These are phyloP conservation scores for Fusarium metavorans DNA, from an alignment of 2,329 filamentous ascomycete species.

Conservation along the genomic window DNA sequence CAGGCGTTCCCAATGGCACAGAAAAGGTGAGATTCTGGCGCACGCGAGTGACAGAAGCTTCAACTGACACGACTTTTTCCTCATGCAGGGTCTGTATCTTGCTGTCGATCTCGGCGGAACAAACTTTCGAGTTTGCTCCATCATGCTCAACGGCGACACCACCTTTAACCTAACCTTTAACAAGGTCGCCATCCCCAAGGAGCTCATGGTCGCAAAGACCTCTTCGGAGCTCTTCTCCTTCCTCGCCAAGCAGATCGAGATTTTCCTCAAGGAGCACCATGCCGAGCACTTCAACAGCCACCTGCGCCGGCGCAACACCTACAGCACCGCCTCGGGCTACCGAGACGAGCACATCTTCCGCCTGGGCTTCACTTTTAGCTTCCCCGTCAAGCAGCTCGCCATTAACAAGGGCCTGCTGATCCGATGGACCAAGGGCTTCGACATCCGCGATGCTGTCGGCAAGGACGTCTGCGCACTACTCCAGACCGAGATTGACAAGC, in stretches of 20 bases:
- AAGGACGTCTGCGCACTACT: conserved; percentile 94
- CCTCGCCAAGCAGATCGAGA: conserved; percentile 90
- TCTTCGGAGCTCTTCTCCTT: conserved; percentile 91
- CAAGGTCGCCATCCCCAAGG: conserved; percentile 90
- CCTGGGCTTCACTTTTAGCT: conserved; percentile 98
- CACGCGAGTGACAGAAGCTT: background rate
- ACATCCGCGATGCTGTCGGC: conserved; percentile 93
- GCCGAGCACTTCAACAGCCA: conserved; percentile 84
- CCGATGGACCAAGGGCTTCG: conserved; percentile 98
- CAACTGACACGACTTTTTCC: conserved; percentile 14
- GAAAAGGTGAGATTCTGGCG: conserved; percentile 77
- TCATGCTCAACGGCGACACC: conserved; percentile 91
- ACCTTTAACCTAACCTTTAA: conserved; percentile 94
- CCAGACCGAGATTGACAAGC: conserved; percentile 88
- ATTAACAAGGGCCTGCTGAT: conserved; percentile 96
- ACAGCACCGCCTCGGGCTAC: conserved; percentile 69
- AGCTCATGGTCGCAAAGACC: conserved; percentile 90
- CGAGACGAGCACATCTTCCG: conserved; percentile 85
- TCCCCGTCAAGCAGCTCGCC: conserved; percentile 91
- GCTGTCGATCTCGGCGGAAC: conserved; percentile 98
- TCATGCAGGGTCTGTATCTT: conserved; percentile 84
- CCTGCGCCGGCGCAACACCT: conserved; percentile 71
- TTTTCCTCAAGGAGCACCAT: conserved; percentile 89
- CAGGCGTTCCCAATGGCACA: conserved; percentile 93
- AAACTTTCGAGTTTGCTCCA: conserved; percentile 97